These are phyloP conservation scores for Acanthamoeba lenticulata DNA, from an alignment of 208 protist species.

Conservation along the genomic window DNA sequence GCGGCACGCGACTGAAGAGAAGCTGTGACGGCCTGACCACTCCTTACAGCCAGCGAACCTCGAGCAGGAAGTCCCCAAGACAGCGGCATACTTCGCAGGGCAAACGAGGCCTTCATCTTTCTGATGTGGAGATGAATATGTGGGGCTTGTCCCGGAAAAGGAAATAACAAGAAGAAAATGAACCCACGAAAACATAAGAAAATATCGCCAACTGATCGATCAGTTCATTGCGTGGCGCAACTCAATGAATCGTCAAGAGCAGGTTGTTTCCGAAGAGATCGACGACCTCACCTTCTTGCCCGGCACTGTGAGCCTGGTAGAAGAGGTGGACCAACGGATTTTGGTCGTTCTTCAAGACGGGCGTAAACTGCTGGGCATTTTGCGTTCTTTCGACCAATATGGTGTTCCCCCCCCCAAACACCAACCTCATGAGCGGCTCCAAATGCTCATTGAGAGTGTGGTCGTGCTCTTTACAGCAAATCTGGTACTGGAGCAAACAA, in stretches of 20 bases:
- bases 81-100: too few species aligned
- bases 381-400: constrained; percentile 86
- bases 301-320: constrained; percentile 56
- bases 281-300: constrained; percentile 38
- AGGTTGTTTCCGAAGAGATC: not conserved
- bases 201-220: too few species aligned
- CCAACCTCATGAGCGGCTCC: not conserved
- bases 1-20: too few species aligned
- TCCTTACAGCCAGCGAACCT: too few species aligned
- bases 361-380: constrained; percentile 80
- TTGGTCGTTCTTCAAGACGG: constrained; percentile 82
- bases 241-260: not conserved
- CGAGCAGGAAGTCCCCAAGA: too few species aligned
- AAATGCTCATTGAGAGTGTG: not conserved
- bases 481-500: constrained; percentile 79
- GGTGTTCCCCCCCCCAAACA: constrained; percentile 49
- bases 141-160: too few species aligned
- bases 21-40: too few species aligned
- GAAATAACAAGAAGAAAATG: too few species aligned
- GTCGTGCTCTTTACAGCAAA: constrained; percentile 69
- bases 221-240: too few species aligned
- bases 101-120: too few species aligned
- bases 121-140: too few species aligned
- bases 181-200: too few species aligned
- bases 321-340: constrained; percentile 71